A percentile compares a stretch with the other conserved stretches of the same genome.
Evolutionary conservation across 768 basidiomycete genomes (phyloP).

Genomic region (Naematelia encephala): DNA sequence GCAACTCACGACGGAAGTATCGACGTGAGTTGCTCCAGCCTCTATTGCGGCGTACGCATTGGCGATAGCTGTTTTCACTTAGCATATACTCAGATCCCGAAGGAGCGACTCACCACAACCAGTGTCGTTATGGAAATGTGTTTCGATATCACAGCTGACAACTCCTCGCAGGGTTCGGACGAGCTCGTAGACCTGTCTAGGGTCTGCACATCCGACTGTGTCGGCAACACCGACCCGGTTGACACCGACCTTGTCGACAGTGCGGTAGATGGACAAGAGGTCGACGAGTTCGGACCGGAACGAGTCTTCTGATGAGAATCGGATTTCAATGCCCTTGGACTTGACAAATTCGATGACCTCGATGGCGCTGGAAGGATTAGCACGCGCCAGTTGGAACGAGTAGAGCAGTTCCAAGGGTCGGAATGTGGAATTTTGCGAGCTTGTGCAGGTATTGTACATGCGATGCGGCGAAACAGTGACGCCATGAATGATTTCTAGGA

Average conservation of each 20-base stretch:
- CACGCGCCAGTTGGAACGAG: not conserved
- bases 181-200: slow-evolving; percentile 96
- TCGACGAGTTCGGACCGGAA: slow-evolving; percentile 99
- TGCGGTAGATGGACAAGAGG: slow-evolving; percentile 96
- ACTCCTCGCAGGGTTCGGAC: slow-evolving; percentile 94
- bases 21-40: slow-evolving; percentile 98
- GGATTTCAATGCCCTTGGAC: slow-evolving; percentile 98
- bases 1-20: slow-evolving; percentile 62
- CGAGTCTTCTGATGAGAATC: slow-evolving; percentile 98
- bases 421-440: too few relatives aligned
- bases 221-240: slow-evolving; percentile 99
- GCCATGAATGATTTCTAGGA: not conserved
- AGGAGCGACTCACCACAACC: slow-evolving; percentile 66
- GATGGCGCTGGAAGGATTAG: slow-evolving; percentile 65
- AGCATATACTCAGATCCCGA: not conserved
- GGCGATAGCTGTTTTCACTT: slow-evolving; percentile 69
- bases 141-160: slow-evolving; percentile 94
- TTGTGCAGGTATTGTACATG: too few relatives aligned
- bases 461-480: not conserved
- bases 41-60: slow-evolving; percentile 98
- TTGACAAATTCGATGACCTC: slow-evolving; percentile 99
- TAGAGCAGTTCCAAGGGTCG: too few relatives aligned
- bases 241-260: slow-evolving; percentile 98
- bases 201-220: slow-evolving; percentile 98
- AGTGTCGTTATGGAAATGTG: slow-evolving; percentile 97